Evolutionary conservation across 768 basidiomycete species (phyloP), one percentile per base, ranked within the genome.

Genomic region (Amanita thiersii): DNA sequence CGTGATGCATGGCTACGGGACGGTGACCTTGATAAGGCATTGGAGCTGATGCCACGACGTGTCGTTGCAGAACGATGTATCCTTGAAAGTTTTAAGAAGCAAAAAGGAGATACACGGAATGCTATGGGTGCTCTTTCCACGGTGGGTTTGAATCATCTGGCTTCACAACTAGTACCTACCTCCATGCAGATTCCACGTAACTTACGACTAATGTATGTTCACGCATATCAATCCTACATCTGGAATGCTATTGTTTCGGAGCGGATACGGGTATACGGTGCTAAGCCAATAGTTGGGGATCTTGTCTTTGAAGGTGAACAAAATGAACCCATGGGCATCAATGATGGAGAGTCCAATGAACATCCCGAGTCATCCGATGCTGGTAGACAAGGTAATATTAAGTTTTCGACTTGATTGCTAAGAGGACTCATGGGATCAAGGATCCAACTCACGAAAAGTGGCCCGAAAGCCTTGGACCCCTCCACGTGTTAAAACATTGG

Each of bases 201-300:
- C 55, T 75, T 99, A 45, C 77, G 96, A 38, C 65, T 96, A 49
- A 97, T 99, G 88, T 99, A 98, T 58, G 81, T 97, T 41, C 96
- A 99, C 60, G 93, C 93, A 21, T 99, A 97, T 58, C 96, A 99
- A 59, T 93, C 89, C 11, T 99, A 97, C 52, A 82, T 98, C 24
- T 99, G 94, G 94, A 99, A 99, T 61, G 81, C 90, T 35, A 82
- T 97, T 43, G 89, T 93, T 29, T 97, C 93, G 2, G 91, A 97
- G 61, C 84, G 96, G 9, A 81, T 98, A 53, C 79, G 77, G 45
- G 69, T 71, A 36, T 81, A 80, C 52, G 91, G 93, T 21, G 64
- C 73, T 38, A 70, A 73, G 46, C 81, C 89, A 1, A 71, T 92
- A 33, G 77, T 77, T 4, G 96, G 96, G 1, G 96, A 99, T 56